Evolutionary conservation across 306 rosid genomes (phyloP).

Genomic region (Sphenostylis stenocarpa): DNA sequence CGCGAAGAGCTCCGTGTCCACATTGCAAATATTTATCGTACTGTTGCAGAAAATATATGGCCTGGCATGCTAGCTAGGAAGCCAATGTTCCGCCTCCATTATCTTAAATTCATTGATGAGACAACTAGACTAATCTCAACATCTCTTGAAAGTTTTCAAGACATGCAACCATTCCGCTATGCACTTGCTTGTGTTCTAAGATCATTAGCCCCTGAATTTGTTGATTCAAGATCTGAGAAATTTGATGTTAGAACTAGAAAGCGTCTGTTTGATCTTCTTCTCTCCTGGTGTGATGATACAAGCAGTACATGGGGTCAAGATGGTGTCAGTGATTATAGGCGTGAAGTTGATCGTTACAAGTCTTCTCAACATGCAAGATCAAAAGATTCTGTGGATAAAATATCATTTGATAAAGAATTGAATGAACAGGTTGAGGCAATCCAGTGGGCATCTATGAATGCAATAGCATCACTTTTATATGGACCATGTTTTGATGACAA

Average conservation of each 20-base stretch:
- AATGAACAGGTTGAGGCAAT: constrained; percentile 96
- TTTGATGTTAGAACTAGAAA: constrained; percentile 94
- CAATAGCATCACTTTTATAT: constrained; percentile 94
- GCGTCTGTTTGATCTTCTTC: constrained; percentile 89
- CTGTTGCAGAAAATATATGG: constrained; percentile 96
- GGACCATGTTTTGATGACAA: constrained; percentile 99
- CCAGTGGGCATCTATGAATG: constrained; percentile 99
- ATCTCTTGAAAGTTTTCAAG: constrained; percentile 86
- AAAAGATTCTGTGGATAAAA: constrained; percentile 95
- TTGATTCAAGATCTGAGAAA: constrained; percentile 92
- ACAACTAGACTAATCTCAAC: constrained; percentile 64
- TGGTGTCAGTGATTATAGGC: constrained; percentile 86
- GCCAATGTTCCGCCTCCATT: constrained; percentile 82
- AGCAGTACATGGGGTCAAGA: constrained; percentile 85
- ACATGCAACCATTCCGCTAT: constrained; percentile 93
- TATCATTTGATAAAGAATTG: constrained; percentile 94
- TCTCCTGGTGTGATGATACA: constrained; percentile 92
- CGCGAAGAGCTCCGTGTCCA: constrained; percentile 96
- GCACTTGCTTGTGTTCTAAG: constrained; percentile 96
- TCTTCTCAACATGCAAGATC: constrained; percentile 97
- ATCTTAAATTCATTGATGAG: constrained; percentile 92
- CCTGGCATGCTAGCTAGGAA: constrained; percentile 92
- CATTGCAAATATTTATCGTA: constrained; percentile 88
- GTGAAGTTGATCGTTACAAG: constrained; percentile 97
- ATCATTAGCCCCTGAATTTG: constrained; percentile 96